Evolutionary conservation across 305 asterid genomes (phyloP), one percentile per base, ranked within the genome.

Genomic region (Rubia peregrina): DNA sequence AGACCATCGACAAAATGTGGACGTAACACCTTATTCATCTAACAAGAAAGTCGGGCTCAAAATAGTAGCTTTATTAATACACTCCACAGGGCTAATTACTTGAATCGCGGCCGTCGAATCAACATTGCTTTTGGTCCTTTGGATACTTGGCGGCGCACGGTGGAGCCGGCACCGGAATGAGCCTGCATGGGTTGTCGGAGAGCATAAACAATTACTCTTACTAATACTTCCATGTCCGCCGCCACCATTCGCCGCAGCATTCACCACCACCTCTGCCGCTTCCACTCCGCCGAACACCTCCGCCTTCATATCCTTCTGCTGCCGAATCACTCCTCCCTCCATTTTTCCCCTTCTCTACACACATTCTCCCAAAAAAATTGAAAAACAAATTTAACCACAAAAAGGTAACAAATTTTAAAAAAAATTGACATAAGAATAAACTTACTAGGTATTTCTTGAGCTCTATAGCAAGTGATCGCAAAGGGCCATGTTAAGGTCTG

Each of bases 121-220:
- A 51, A 51, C 90, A 61, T 78, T 78, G 82, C 94, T 91, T 79
- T 82, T 89, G 21, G 86, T 83, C 83, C 90, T 67, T 24, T 87
- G 86, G 57, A 89, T 88, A 78, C 74, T 67, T 7, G 85, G 85
- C 49, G 89, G 88, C 55, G 80, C 65, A 6, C 98, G 89, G 65
- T 91, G 98, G 59, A 85, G 84, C 83, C 94, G 77, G 74, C 98
- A 91, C 0, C 96, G 88, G 57, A 91, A 91, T 63, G 97, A 91
- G 71, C 97, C 96, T 1, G 82, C 85, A 33, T 91, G 96, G 7
- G 90, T 87, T 14, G 98, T 89, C 1, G 96, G 95, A 59, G 98
- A 87, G 75, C 96, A 91, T 6, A 89, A 48, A 66, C 98, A 91
- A 72, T 79, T 81, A 71, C 70, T 73, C 85, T 85, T 89, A 2